Percentiles rank a stretch among this genome's conserved stretches.
Conservation (phyloP, 2,329 filamentous ascomycete species). For the Fusarium graminum region DNA sequence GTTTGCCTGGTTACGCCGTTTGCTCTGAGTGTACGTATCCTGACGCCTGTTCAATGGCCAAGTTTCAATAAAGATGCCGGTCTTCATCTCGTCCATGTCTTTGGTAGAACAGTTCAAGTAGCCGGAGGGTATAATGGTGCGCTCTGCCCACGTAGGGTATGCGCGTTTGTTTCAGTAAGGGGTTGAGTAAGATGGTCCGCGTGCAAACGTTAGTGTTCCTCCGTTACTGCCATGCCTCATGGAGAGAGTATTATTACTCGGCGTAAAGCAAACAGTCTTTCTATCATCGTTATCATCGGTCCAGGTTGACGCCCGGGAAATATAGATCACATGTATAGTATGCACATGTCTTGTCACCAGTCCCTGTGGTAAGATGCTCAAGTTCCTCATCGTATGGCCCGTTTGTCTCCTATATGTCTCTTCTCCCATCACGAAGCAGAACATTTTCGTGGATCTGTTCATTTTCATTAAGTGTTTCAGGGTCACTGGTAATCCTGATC, state of each 20-base stretch:
- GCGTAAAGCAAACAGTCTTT: conserved; percentile 5
- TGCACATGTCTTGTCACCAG: neutral
- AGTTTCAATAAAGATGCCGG: conserved; percentile 16
- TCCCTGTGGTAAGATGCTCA: neutral
- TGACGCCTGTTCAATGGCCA: conserved; percentile 10
- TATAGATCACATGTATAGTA: neutral
- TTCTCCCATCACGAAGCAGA: conserved; percentile 1
- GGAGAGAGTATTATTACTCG: neutral
- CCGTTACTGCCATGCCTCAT: neutral
- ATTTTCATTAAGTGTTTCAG: neutral
- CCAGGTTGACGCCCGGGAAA: neutral
- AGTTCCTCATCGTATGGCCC: conserved; percentile 5
- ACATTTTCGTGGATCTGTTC: neutral
- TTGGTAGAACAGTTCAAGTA: conserved; percentile 9
- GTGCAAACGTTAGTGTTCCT: conserved; percentile 5
- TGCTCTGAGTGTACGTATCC: neutral
- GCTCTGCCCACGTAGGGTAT: neutral
- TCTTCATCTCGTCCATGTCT: conserved; percentile 1
- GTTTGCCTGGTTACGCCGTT: neutral
- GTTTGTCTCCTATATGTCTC: neutral
- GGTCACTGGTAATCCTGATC: neutral
- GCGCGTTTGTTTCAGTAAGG: neutral
- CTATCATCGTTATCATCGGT: neutral
- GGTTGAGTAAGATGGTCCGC: neutral
- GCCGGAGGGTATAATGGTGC: conserved; percentile 1